Percentiles rank a stretch among this genome's conserved stretches.
phyloP scores from a whole-genome alignment of 345 rosid species.

The Linum lewisii region DNA sequence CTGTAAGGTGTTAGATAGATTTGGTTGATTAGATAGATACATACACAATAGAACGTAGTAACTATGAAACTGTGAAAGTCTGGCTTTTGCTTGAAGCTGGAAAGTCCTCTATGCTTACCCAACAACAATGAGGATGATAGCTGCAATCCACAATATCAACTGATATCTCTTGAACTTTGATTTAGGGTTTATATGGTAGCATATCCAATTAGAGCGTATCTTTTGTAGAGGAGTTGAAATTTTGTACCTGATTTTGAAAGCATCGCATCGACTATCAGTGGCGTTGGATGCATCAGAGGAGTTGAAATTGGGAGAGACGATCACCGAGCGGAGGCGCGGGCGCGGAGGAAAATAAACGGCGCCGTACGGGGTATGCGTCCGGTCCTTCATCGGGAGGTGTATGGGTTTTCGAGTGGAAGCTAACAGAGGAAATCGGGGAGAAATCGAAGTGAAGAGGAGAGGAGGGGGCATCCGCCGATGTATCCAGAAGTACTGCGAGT shows the following conservation, averaged over 20 bases:
- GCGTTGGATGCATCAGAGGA: slow-evolving; percentile 20
- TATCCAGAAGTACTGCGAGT: too few relatives aligned
- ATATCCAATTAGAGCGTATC: slow-evolving; percentile 30
- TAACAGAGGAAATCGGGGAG: neutral
- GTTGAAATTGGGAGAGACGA: slow-evolving; percentile 21
- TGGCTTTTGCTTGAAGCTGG: slow-evolving; percentile 8
- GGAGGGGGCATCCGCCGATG: slow-evolving; percentile 25
- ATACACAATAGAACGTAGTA: neutral
- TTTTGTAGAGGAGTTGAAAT: too few relatives aligned
- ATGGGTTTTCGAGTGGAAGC: slow-evolving; percentile 16
- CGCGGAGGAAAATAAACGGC: slow-evolving; percentile 68
- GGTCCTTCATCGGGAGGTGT: slow-evolving; percentile 52
- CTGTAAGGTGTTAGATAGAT: slow-evolving; percentile 22
- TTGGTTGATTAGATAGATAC: neutral
- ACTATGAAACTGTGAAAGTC: neutral
- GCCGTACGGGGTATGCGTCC: slow-evolving; percentile 43
- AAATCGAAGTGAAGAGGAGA: slow-evolving; percentile 4
- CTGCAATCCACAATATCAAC: slow-evolving; percentile 56
- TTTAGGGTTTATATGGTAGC: slow-evolving; percentile 13
- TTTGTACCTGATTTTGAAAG: too few relatives aligned
- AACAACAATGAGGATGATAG: slow-evolving; percentile 51
- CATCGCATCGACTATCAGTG: slow-evolving; percentile 10
- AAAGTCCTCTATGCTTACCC: too few relatives aligned
- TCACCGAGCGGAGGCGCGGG: slow-evolving; percentile 50
- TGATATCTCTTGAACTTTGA: slow-evolving; percentile 70